Conservation (phyloP, 805 yeast species). For the Candida pseudoglaebosa region DNA sequence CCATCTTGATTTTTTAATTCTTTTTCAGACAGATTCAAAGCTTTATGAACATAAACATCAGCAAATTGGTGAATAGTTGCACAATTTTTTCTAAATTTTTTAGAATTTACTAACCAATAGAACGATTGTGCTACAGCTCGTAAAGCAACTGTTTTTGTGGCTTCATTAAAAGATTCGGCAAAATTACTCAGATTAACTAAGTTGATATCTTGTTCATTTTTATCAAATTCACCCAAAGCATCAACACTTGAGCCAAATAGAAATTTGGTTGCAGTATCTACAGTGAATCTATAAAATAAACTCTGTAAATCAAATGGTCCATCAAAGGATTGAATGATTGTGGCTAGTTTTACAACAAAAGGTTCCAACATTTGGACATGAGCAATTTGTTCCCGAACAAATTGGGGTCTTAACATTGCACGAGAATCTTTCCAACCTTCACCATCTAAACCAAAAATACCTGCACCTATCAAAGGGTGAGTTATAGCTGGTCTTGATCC, state of each 20-base stretch:
- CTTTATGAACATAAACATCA: slow-evolving; percentile 27
- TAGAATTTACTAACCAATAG: slow-evolving; percentile 7
- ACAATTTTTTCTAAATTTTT: slow-evolving; percentile 15
- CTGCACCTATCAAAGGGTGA: slow-evolving; percentile 38
- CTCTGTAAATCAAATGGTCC: slow-evolving; percentile 38
- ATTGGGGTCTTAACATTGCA: slow-evolving; percentile 43
- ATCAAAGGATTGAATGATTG: slow-evolving; percentile 22
- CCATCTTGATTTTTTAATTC: slow-evolving; percentile 27
- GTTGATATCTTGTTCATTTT: slow-evolving; percentile 4
- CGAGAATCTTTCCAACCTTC: slow-evolving; percentile 43
- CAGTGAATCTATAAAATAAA: slow-evolving; percentile 34
- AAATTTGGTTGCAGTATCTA: slow-evolving; percentile 40
- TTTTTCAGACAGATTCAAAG: slow-evolving; percentile 20
- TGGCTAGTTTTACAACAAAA: slow-evolving; percentile 32
- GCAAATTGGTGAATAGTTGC: slow-evolving; percentile 14
- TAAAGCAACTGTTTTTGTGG: slow-evolving; percentile 31
- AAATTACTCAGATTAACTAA: slow-evolving; percentile 19
- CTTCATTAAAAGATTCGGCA: slow-evolving; percentile 30
- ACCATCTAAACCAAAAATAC: slow-evolving; percentile 40
- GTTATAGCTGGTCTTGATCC: slow-evolving; percentile 37
- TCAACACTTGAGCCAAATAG: slow-evolving; percentile 40
- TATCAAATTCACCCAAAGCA: slow-evolving; percentile 22
- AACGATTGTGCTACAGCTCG: slow-evolving; percentile 13
- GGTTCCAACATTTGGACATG: slow-evolving; percentile 39
- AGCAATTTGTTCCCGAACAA: slow-evolving; percentile 41